Percentiles rank a stretch among this genome's conserved stretches.
These are phyloP conservation scores for Syzygium jambos DNA, from an alignment of 345 rosid genomes.

Conservation along the genomic window DNA sequence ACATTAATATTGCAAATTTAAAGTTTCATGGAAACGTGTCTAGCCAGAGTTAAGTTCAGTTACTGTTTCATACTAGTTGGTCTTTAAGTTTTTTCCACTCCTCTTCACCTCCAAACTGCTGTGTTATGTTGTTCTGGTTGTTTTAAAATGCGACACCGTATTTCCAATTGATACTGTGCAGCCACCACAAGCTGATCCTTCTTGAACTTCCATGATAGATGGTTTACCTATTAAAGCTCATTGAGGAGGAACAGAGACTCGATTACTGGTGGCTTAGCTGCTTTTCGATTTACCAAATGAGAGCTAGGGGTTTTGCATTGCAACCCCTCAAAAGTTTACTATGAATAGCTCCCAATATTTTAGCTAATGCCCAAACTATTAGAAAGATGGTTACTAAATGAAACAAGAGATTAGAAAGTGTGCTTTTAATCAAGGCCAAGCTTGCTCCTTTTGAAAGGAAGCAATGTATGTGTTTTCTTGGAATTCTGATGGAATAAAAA, in stretches of 20 bases:
- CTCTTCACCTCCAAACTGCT: not conserved
- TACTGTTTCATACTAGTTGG: not conserved
- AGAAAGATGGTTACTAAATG: not conserved
- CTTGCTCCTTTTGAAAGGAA: not conserved
- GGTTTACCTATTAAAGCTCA: not conserved
- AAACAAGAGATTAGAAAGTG: not conserved
- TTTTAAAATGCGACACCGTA: not conserved
- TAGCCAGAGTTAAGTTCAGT: not conserved
- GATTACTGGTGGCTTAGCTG: not conserved
- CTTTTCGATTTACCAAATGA: not conserved
- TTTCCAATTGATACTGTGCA: not conserved
- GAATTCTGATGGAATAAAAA: not conserved
- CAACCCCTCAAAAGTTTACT: not conserved
- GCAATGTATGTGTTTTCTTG: not conserved
- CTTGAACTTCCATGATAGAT: not conserved
- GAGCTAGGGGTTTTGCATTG: not conserved
- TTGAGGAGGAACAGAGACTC: not conserved
- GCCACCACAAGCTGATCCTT: not conserved
- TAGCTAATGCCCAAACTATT: not conserved
- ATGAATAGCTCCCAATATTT: not conserved
- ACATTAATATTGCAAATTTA: not conserved
- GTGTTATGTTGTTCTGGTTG: not conserved
- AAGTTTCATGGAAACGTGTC: not conserved
- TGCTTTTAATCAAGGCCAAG: not conserved
- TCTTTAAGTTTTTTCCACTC: not conserved